Base-by-base conservation (phyloP, 225 moss, liverwort and hornwort genomes). In the Pleurozium schreberi region DNA sequence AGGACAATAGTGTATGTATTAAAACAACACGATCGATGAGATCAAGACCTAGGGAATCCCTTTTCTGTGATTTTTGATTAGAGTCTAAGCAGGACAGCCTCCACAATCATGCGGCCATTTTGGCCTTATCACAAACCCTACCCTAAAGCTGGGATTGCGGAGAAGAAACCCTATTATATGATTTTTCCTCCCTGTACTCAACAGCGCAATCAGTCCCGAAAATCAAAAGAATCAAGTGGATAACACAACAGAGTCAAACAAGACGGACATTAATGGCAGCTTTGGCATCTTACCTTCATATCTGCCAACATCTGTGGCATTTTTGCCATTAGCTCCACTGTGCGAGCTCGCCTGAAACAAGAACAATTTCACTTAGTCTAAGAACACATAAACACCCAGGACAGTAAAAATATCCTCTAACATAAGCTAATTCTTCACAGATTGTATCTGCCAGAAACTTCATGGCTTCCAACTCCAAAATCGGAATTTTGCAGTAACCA, bases 251-350 rank as follows among this genome's bases (percentile, higher is more conserved):
- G 4, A 70, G 77, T 84, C 61, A 28, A 53, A 70, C 30, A 52
- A 27, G 34, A 6, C 49, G 28, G 76, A 30, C 9, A 71, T 62
- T 63, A 57, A 36, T 55, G 42, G 75, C 57, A 62, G 45, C 58
- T 34, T 83, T 52, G 4, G 55, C 6, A 45, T 40, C 75, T 71
- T 88, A 97, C 96, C 95, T 94, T 97, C 91, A 95, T 94, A 70
- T 98, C 97, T 40, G 95, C 95, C 52, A 96, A 91, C 93, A 97
- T 90, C 89, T 96, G 95, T 4, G 98, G 97, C 98, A 97, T 98
- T 90, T 96, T 98, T n/a, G 92, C 93, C 96, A 98, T 97, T 60
- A 98, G 92, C 79, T 96, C 97, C 47, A 58, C 93, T 10, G 97
- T 98, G 66, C 95, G 96, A 57, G 95, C 96, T 90, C 96, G 96